A percentile compares a stretch with the other conserved stretches of the same genome.
Evolutionary conservation across 1,139 yeast genomes (phyloP).

Genomic region (Taphrina deformans): DNA sequence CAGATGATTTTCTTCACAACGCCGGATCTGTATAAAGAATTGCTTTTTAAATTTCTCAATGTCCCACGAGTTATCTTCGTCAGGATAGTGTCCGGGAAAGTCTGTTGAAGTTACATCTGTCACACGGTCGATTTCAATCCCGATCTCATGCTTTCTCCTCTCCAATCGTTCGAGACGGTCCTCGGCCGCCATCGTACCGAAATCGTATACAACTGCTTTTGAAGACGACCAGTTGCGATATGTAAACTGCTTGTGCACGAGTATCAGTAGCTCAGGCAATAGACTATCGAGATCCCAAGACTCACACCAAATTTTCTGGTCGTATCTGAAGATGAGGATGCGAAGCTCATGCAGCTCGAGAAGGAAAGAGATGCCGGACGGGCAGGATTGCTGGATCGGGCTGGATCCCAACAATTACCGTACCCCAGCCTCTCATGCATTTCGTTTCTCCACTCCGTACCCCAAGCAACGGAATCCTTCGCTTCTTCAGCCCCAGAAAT

Average conservation of each 20-base stretch:
- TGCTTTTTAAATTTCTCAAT: conserved; percentile 71
- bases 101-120: conserved; percentile 84
- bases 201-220: too few relatives aligned
- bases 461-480: background rate
- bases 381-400: background rate
- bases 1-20: conserved; percentile 65
- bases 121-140: conserved; percentile 87
- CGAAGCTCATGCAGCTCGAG: background rate
- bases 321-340: background rate
- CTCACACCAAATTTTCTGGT: background rate
- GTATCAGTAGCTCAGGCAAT: too few relatives aligned
- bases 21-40: conserved; percentile 68
- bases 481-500: background rate
- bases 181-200: conserved; percentile 8
- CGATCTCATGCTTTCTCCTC: conserved; percentile 59
- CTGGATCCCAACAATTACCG: background rate
- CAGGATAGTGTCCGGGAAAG: conserved; percentile 76
- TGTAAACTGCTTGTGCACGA: too few relatives aligned
- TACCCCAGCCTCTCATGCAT: background rate
- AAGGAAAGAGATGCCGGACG: background rate
- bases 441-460: background rate
- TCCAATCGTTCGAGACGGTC: conserved; percentile 20
- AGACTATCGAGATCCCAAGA: too few relatives aligned
- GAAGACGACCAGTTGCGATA: too few relatives aligned
- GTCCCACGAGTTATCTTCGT: conserved; percentile 77